Evolutionary conservation across 2,329 filamentous ascomycete species (phyloP).

Genomic region (Fusarium sulawesiense): DNA sequence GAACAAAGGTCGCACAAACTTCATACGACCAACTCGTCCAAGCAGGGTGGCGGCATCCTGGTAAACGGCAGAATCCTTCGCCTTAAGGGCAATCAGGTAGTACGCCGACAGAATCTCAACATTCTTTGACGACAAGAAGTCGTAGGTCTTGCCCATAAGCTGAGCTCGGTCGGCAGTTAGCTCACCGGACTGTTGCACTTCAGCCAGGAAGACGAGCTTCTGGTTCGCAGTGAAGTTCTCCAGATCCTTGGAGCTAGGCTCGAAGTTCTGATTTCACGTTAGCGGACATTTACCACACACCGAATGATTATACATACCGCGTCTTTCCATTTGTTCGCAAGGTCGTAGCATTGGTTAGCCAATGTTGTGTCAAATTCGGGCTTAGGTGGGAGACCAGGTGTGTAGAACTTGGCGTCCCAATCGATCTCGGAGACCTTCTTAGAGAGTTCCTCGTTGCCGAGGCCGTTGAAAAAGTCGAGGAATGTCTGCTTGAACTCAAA

Average conservation of each 20-base stretch:
- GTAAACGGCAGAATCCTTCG: conserved; percentile 76
- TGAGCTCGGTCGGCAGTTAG: conserved; percentile 74
- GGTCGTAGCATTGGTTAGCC: conserved; percentile 84
- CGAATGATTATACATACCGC: conserved; percentile 55
- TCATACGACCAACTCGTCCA: conserved; percentile 90
- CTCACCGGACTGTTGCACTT: conserved; percentile 72
- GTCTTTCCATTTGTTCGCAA: conserved; percentile 84
- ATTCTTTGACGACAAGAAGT: conserved; percentile 79
- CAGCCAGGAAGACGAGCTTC: conserved; percentile 89
- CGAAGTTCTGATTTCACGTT: conserved; percentile 62
- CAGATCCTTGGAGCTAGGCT: conserved; percentile 76
- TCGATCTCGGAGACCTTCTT: conserved; percentile 79
- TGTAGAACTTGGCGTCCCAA: conserved; percentile 91
- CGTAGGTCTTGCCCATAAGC: conserved; percentile 80
- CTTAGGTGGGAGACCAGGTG: conserved; percentile 89
- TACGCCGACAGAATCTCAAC: conserved; percentile 87
- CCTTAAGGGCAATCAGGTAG: conserved; percentile 80
- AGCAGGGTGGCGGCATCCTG: conserved; percentile 78
- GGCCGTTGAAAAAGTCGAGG: conserved; percentile 80
- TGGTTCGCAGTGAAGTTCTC: conserved; percentile 85
- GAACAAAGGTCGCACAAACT: conserved; percentile 92
- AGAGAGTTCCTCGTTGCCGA: conserved; percentile 70
- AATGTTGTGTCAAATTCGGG: conserved; percentile 90
- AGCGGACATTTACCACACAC: conserved; percentile 17
- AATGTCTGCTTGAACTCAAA: conserved; percentile 94